Base-by-base conservation (phyloP, 2,329 filamentous ascomycete genomes). In the Sporothrix globosa region DNA sequence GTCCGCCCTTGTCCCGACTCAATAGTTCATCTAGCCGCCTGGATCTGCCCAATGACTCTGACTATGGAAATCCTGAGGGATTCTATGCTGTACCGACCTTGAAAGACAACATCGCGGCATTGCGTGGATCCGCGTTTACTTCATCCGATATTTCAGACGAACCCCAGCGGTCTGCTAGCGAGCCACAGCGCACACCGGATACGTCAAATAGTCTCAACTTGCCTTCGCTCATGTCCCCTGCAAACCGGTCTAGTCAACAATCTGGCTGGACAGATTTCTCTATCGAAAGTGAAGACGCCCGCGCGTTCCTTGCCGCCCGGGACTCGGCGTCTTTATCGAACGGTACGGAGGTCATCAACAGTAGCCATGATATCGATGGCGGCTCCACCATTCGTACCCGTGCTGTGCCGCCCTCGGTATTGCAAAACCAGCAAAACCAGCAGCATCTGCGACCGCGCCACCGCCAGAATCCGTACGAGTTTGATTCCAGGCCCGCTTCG, bases 191-290 rank as follows among this genome's bases (percentile, higher is more conserved):
- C 34, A 75, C 76, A 17, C 76, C 79, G 4, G 81, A 82, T 60
- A 81, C 81, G 24, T 79, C 82, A 17, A 81, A 81, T 69, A 84
- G 80, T 70, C 79, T 88, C 10, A 78, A 79, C 67, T 81, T 87
- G 17, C 86, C 86, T 14, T 77, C 81, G 66, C 77, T 82, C 74
- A 75, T 81, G 66, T 76, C 81, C 67, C 77, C 82, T 54, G 77
- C 79, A 71, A 81, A 87, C 71, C 81, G 86, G 50, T 78, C 79
- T 24, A 88, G 86, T 73, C 84, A 87, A 65, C 83, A 85, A 69
- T 87, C 86, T 1, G 80, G 82, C n/a, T 89, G 87, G 87, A 88
- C 87, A 34, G 86, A 89, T 75, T 84, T 86, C 72, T 87, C 86
- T 0, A 79, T 88, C 11, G 85, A 86, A 19, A 88, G 85, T 71